Percentiles rank a stretch among this genome's conserved stretches.
phyloP scores from a whole-genome alignment of 192 early-diverging fungal species.

The Coemansia interrupta region DNA sequence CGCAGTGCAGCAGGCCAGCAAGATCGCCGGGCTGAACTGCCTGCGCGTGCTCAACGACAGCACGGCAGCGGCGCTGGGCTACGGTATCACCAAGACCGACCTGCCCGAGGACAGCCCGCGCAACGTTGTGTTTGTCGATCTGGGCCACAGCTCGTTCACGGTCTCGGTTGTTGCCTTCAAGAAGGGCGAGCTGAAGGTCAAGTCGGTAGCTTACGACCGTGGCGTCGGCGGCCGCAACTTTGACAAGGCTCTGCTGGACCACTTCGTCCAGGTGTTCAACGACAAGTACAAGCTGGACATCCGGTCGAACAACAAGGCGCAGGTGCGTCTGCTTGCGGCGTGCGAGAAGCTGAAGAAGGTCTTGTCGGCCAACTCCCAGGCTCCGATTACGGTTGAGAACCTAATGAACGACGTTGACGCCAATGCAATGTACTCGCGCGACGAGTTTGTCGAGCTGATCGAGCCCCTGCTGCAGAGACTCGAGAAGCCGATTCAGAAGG shows the following conservation, averaged over 20 bases:
- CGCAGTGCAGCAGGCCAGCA: constrained; percentile 79
- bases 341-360: constrained; percentile 97
- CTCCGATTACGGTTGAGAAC: constrained; percentile 91
- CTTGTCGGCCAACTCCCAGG: constrained; percentile 84
- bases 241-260: constrained; percentile 83
- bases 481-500: constrained; percentile 69
- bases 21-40: constrained; percentile 85
- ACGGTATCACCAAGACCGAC: constrained; percentile 97
- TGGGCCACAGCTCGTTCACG: constrained; percentile 83
- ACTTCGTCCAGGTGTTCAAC: constrained; percentile 84
- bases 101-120: constrained; percentile 90
- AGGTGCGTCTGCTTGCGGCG: constrained; percentile 83
- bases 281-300: constrained; percentile 96
- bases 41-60: constrained; percentile 90
- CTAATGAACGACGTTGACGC: constrained; percentile 97
- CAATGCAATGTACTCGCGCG: constrained; percentile 72
- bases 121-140: constrained; percentile 89
- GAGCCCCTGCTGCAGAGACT: constrained; percentile 69
- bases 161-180: constrained; percentile 87
- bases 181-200: constrained; percentile 93
- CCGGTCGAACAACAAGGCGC: constrained; percentile 79
- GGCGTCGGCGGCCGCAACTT: constrained; percentile 95
- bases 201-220: constrained; percentile 86
- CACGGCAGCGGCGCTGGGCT: constrained; percentile 90
- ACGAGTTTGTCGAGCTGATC: constrained; percentile 82